Percentiles rank a stretch among this genome's conserved stretches.
Conservation (phyloP, 306 rosid genomes). For the Dalbergia cultrata region DNA sequence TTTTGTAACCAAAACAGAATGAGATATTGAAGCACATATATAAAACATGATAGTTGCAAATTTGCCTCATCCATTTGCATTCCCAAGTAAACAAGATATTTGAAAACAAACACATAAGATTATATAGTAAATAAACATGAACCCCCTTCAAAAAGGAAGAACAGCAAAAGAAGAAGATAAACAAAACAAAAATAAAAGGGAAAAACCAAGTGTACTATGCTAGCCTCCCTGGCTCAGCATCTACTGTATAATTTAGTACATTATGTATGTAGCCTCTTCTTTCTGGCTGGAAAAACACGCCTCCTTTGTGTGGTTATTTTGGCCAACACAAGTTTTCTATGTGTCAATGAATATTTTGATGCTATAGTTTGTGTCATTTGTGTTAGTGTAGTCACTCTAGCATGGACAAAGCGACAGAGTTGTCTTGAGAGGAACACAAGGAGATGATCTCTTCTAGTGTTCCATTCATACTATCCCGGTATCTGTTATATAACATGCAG, state of each 20-base stretch:
- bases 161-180: not conserved
- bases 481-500: conserved; percentile 65
- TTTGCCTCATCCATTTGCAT: conserved; percentile 40
- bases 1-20: not conserved
- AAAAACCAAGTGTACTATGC: conserved; percentile 39
- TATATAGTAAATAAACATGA: conserved; percentile 25
- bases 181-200: not conserved
- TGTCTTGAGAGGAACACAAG: conserved; percentile 70
- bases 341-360: conserved; percentile 61
- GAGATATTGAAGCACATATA: conserved; percentile 14
- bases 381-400: conserved; percentile 56
- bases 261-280: conserved; percentile 49
- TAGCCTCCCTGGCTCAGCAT: conserved; percentile 51
- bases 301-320: conserved; percentile 60
- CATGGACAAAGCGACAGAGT: conserved; percentile 62
- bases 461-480: conserved; percentile 72
- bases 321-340: conserved; percentile 58
- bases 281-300: conserved; percentile 53
- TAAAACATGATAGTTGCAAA: conserved; percentile 23
- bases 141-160: conserved; percentile 36
- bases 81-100: conserved; percentile 31
- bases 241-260: conserved; percentile 50
- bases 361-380: conserved; percentile 36
- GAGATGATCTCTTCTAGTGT: conserved; percentile 87
- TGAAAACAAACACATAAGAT: conserved; percentile 35